phyloP scores from a whole-genome alignment of 805 yeast genomes.

The Kuraishia piskuri region DNA sequence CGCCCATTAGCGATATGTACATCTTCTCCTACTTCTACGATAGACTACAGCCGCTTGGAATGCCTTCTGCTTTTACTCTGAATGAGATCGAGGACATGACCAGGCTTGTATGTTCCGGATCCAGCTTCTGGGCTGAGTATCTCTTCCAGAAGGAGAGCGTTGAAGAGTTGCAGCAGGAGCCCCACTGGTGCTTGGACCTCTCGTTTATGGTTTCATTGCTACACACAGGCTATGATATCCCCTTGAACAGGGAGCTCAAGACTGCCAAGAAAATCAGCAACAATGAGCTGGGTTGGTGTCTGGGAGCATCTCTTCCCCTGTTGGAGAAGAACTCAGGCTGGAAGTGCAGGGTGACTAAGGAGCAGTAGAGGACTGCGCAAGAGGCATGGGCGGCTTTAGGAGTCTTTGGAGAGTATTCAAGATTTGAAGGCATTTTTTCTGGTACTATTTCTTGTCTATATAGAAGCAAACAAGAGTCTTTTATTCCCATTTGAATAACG shows the following conservation, averaged over 20 bases:
- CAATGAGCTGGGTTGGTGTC: slow-evolving; percentile 97
- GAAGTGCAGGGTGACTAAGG: slow-evolving; percentile 47
- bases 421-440: no score
- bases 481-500: no score
- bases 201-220: slow-evolving; percentile 84
- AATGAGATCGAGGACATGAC: slow-evolving; percentile 80
- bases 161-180: slow-evolving; percentile 61
- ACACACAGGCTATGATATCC: slow-evolving; percentile 96
- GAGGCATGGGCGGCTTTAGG: not conserved
- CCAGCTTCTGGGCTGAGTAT: slow-evolving; percentile 59
- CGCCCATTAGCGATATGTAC: slow-evolving; percentile 65
- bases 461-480: no score
- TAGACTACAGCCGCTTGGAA: slow-evolving; percentile 86
- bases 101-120: slow-evolving; percentile 78
- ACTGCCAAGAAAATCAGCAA: slow-evolving; percentile 86
- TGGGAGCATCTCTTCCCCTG: slow-evolving; percentile 93
- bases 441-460: no score
- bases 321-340: slow-evolving; percentile 61
- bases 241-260: slow-evolving; percentile 78
- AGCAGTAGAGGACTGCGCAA: slow-evolving; percentile 5
- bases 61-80: slow-evolving; percentile 85
- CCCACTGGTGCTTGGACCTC: slow-evolving; percentile 91
- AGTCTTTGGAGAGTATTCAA: no score
- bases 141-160: slow-evolving; percentile 62
- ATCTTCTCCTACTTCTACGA: slow-evolving; percentile 95